A percentile compares a stretch with the other conserved stretches of the same genome.
Evolutionary conservation across 129 eudicot genomes (phyloP).

Genomic region (Apium graveolens): DNA sequence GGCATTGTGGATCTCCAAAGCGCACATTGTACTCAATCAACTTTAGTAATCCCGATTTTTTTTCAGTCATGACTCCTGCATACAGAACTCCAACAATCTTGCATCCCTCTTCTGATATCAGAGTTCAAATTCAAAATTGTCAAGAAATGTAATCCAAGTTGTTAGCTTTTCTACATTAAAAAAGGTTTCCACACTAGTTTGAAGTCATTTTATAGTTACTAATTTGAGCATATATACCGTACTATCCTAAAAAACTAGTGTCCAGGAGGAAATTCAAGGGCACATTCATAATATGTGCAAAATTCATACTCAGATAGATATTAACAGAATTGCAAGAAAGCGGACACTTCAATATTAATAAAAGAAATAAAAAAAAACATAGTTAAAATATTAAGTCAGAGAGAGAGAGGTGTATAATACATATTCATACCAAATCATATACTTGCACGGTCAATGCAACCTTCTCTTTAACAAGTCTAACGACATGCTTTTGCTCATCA

Average conservation of each 20-base stretch:
- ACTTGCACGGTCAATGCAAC: slow-evolving; percentile 81
- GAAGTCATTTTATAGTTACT: background rate
- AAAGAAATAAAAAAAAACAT: background rate
- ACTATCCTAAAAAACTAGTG: background rate
- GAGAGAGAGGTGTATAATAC: background rate
- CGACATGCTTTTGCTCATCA: slow-evolving; percentile 81
- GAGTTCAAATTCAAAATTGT: background rate
- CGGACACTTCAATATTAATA: background rate
- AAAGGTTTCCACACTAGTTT: background rate
- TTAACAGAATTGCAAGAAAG: background rate
- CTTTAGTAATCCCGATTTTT: slow-evolving; percentile 77
- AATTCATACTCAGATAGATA: background rate
- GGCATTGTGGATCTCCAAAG: slow-evolving; percentile 98
- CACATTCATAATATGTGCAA: background rate
- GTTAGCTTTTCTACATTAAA: background rate
- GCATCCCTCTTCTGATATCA: slow-evolving; percentile 79
- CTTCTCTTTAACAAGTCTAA: slow-evolving; percentile 84
- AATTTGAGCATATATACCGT: background rate
- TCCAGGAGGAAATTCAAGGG: too few species aligned
- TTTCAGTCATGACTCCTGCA: slow-evolving; percentile 95
- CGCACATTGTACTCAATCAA: slow-evolving; percentile 87
- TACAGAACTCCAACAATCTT: slow-evolving; percentile 85
- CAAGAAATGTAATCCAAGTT: background rate
- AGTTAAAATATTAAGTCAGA: background rate
- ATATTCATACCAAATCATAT: slow-evolving; percentile 57